Evolutionary conservation across 495 filamentous ascomycete species (phyloP).

Genomic region (Podospora comata): DNA sequence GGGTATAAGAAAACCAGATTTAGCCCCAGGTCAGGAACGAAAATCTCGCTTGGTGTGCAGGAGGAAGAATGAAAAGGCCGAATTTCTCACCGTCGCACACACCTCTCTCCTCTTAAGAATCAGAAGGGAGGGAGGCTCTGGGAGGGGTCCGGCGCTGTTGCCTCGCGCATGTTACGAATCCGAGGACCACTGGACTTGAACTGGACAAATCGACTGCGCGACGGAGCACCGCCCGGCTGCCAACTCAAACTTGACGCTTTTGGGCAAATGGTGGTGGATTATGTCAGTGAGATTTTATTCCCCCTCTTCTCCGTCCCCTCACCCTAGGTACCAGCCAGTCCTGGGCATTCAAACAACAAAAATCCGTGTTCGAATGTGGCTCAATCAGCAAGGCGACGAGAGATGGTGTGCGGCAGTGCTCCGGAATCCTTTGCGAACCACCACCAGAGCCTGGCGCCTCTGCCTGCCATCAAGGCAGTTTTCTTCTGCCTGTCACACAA

Average conservation of each 20-base stretch:
- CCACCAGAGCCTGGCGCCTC: background rate
- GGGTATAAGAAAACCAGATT: conserved; percentile 22
- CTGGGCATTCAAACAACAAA: conserved; percentile 5
- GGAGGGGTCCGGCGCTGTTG: background rate
- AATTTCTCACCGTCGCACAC: conserved; percentile 6
- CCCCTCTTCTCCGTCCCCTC: conserved; percentile 1
- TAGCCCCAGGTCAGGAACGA: conserved; percentile 22
- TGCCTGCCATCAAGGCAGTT: conserved; percentile 23
- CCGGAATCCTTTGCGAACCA: background rate
- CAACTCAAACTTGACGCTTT: conserved; percentile 3
- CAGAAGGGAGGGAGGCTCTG: background rate
- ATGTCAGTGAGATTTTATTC: background rate
- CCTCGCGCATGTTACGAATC: background rate
- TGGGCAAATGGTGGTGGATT: conserved; percentile 17
- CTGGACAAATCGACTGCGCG: background rate
- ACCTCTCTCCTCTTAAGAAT: background rate
- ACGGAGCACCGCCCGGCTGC: background rate
- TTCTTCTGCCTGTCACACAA: conserved; percentile 12
- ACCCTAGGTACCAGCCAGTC: background rate
- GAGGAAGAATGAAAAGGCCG: conserved; percentile 6
- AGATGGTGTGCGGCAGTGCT: background rate
- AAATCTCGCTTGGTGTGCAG: conserved; percentile 29
- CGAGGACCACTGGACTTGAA: no score
- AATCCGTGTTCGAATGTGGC: conserved; percentile 7
- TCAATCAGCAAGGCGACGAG: conserved; percentile 11